Percentiles rank a stretch among this genome's conserved stretches.
These are phyloP conservation scores for Hansenula sp. DNA, from an alignment of 1,139 yeast species.

Conservation along the genomic window DNA sequence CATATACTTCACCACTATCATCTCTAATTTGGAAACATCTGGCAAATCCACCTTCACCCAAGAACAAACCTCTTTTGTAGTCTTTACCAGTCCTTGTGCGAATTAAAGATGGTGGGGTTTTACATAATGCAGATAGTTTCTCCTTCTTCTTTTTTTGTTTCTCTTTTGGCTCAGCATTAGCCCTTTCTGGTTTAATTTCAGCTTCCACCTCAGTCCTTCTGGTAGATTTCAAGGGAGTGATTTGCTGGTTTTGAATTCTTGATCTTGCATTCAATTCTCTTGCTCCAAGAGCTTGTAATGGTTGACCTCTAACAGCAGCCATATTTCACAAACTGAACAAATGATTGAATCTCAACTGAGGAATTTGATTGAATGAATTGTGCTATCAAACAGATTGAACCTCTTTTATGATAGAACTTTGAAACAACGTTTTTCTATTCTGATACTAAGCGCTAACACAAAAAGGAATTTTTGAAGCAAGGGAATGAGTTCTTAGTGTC, in stretches of 20 bases:
- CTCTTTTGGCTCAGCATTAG: conserved; percentile 15
- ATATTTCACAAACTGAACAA: too few species aligned
- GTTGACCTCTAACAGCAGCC: conserved; percentile 28
- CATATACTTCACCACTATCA: conserved; percentile 80
- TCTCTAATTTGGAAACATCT: conserved; percentile 97
- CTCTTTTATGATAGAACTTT: neutral
- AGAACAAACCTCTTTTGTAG: conserved; percentile 83
- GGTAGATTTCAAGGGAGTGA: conserved; percentile 24
- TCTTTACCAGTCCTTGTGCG: conserved; percentile 84
- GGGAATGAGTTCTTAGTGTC: neutral
- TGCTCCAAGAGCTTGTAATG: conserved; percentile 27
- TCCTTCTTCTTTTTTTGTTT: conserved; percentile 67
- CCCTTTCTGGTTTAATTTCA: conserved; percentile 14
- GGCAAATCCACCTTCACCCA: conserved; percentile 99
- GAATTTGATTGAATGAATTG: too few species aligned
- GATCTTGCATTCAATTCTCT: conserved; percentile 27
- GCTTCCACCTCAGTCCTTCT: conserved; percentile 17
- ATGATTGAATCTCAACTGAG: too few species aligned
- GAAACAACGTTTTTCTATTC: neutral
- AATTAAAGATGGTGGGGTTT: conserved; percentile 92
- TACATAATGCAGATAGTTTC: conserved; percentile 81
- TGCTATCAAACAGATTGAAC: too few species aligned
- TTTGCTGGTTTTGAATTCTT: conserved; percentile 14
- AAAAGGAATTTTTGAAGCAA: neutral
- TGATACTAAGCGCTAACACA: conserved; percentile 1